Evolutionary conservation across 768 basidiomycete species (phyloP), one percentile per base, ranked within the genome.

Genomic region (Sistotremastrum niveocremeum): DNA sequence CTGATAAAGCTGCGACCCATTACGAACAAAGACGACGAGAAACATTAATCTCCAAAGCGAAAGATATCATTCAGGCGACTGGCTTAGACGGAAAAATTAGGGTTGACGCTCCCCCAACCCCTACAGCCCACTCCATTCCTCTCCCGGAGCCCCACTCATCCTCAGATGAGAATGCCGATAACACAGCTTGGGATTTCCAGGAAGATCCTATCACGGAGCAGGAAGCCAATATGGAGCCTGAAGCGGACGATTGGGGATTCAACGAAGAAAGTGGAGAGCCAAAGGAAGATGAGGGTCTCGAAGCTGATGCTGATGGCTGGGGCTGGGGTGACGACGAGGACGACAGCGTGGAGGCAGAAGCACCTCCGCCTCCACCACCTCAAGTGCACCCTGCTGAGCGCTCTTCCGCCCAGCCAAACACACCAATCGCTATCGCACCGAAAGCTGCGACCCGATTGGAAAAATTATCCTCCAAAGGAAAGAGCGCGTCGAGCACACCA

Each of bases 11-110:
- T 7, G 72, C 75, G 11, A 62, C 69, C 3, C 84, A 88, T 60
- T 94, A 90, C 59, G 89, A 90, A 58, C 76, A 77, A 49, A 76
- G 81, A 53, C 63, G 88, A 54, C 71, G 89, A 9, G 63, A 73
- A 34, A 65, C 68, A 44, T 74, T 90, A 39, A 67, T 89, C 5
- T 78, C 84, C 37, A 61, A 62, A n/a, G 71, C 76, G 9, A 68
- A 88, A 46, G 54, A 54, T 10, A 65, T 79, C 39, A 68, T 89
- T 12, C 50, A 78, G n/a, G 47, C 33, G 28, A 39, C 7, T 5
- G 32, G 20, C 32, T 9, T 32, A 10, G 45, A 47, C 30, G 42
- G 34, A 7, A 43, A 42, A 10, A 12, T 33, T 10, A 62, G 57
- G 6, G 62, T 62, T 41, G 30, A 49, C 33, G 61, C 61, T 7